Evolutionary conservation across 2,329 filamentous ascomycete genomes (phyloP).

Genomic region (Penicillium rolfsii): DNA sequence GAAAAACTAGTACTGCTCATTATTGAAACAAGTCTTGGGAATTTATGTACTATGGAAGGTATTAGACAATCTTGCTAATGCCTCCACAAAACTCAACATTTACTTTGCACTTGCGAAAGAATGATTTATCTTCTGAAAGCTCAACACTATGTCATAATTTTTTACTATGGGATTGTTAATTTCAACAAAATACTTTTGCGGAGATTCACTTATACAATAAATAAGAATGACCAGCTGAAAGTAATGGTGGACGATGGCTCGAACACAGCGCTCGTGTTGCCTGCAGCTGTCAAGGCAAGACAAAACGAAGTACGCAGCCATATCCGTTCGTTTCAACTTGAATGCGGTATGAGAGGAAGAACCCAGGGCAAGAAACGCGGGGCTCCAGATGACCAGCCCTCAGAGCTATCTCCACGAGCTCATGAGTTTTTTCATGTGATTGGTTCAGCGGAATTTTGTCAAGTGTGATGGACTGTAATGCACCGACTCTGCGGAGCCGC

Average conservation of each 20-base stretch:
- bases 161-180: neutral
- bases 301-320: neutral
- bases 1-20: neutral
- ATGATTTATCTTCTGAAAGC: too few relatives aligned
- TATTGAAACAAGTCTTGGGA: neutral
- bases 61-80: too few relatives aligned
- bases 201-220: neutral
- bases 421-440: neutral
- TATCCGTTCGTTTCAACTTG: too few relatives aligned
- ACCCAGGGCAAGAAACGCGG: neutral
- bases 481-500: conserved; percentile 17
- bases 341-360: neutral
- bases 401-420: neutral
- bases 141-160: neutral
- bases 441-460: neutral
- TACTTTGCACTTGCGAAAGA: too few relatives aligned
- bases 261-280: neutral
- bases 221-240: neutral
- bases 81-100: too few relatives aligned
- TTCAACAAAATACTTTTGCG: too few relatives aligned
- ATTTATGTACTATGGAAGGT: neutral
- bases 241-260: neutral
- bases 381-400: neutral
- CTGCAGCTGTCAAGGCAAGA: neutral
- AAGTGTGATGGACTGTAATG: neutral